Conservation (phyloP, 192 early-diverging fungal genomes). For the Linnemannia schmuckeri region DNA sequence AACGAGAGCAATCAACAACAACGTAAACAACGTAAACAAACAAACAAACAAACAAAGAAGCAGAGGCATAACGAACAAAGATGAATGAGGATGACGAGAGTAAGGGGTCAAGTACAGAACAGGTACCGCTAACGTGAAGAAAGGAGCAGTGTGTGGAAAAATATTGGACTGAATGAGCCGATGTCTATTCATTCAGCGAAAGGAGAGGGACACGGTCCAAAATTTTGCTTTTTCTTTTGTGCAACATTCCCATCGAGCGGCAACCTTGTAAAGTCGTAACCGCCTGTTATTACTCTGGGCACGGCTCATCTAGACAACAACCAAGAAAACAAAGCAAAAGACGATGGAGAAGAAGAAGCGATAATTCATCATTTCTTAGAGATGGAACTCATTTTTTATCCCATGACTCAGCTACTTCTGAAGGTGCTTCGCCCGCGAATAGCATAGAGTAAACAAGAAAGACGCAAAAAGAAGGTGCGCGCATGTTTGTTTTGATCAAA, state of each 20-base stretch:
- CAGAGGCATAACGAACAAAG: not conserved
- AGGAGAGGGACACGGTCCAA: slow-evolving; percentile 1
- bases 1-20: not conserved
- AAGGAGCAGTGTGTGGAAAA: not conserved
- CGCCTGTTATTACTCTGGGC: not conserved
- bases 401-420: not conserved
- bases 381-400: not conserved
- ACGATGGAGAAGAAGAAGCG: not conserved
- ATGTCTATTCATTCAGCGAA: not conserved
- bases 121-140: not conserved
- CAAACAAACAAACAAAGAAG: not conserved
- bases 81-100: not conserved
- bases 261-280: not conserved
- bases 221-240: not conserved
- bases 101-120: not conserved
- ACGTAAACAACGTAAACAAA: not conserved
- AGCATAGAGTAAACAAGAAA: not conserved
- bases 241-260: not conserved
- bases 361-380: slow-evolving; percentile 4
- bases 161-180: not conserved
- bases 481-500: not conserved
- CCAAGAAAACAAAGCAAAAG: not conserved
- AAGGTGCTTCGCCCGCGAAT: not conserved
- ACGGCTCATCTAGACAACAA: not conserved
- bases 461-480: not conserved